Base-by-base conservation (phyloP, 1,284 basidiomycete genomes). In the Leccinum pachyderme region DNA sequence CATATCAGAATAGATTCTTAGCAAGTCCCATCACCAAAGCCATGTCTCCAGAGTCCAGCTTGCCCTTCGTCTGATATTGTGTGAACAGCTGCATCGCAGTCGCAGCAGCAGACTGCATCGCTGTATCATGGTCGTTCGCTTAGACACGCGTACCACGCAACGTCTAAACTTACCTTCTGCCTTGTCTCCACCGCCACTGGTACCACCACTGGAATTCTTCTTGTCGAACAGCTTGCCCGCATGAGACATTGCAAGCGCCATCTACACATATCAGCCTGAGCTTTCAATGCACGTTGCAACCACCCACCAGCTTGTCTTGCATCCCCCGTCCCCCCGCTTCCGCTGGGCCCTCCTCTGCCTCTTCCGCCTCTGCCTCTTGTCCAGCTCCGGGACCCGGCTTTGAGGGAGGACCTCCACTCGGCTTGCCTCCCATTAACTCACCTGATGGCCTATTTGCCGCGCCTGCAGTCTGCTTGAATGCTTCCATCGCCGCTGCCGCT, bases 151-250 rank as follows among this genome's bases (percentile, higher is more conserved):
- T 5, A 12, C 27, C 7, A 25, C 7, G 25, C 18, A 13, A 7
- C 52, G 37, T 39, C 11, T 5, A 44, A 44, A 37, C 52, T 6
- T 43, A 68, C 69, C 69, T 61, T 73, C 60, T 7, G 62, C 53
- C 58, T 73, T 73, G 53, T 46, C 47, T 5, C 50, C 59, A 31
- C 57, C 51, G 8, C 58, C 47, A 24, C 31, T 53, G n/a, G 18
- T 11, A 8, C 25, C 45, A 11, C 25, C 45, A 12, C 45, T 29
- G 9, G 27, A 4, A 22, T 49, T 48, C 29, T 70, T 72, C 64
- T 70, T 72, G 28, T 70, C 69, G 18, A 70, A 70, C 32, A 70
- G 15, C 44, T 71, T 72, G 2, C 70, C 69, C 1, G 69, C 69
- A 0, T 70, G 70, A 5, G 70, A 56, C 69, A 70, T 70, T n/a